Conservation (phyloP, 805 yeast species). For the Starmerella khaoyaiensis region DNA sequence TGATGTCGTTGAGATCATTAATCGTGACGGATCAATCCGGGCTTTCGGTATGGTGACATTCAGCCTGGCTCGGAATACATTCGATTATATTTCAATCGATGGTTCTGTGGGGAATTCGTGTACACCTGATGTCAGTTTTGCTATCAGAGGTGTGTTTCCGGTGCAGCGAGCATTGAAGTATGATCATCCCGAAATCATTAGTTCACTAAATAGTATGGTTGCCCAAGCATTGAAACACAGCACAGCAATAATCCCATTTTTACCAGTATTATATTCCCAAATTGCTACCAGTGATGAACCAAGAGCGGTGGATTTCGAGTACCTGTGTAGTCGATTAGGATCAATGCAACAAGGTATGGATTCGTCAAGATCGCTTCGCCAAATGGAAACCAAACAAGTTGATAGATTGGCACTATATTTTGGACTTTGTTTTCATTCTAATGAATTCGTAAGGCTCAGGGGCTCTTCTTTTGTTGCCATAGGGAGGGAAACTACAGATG, state of each 20-base stretch:
- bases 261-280: slow-evolving; percentile 11
- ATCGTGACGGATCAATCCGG: slow-evolving; percentile 7
- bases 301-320: slow-evolving; percentile 15
- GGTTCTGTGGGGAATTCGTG: slow-evolving; percentile 6
- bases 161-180: neutral
- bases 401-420: slow-evolving; percentile 13
- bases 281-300: slow-evolving; percentile 2
- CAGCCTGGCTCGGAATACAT: slow-evolving; percentile 9
- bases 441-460: slow-evolving; percentile 12
- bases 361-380: neutral
- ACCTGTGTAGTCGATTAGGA: too few relatives aligned
- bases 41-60: slow-evolving; percentile 20
- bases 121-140: slow-evolving; percentile 10
- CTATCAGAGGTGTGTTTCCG: slow-evolving; percentile 9
- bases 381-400: neutral
- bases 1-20: slow-evolving; percentile 17
- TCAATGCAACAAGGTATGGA: too few relatives aligned
- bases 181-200: neutral
- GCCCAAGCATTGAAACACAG: neutral
- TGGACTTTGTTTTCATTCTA: slow-evolving; percentile 11
- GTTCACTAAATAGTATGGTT: slow-evolving; percentile 1
- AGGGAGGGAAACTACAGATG: slow-evolving; percentile 3
- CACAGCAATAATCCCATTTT: slow-evolving; percentile 3
- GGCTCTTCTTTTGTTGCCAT: slow-evolving; percentile 13
- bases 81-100: slow-evolving; percentile 13